Percentiles rank a stretch among this genome's conserved stretches.
Conservation (phyloP, 164 flowering plant species). For the Stephania yunnanensis region DNA sequence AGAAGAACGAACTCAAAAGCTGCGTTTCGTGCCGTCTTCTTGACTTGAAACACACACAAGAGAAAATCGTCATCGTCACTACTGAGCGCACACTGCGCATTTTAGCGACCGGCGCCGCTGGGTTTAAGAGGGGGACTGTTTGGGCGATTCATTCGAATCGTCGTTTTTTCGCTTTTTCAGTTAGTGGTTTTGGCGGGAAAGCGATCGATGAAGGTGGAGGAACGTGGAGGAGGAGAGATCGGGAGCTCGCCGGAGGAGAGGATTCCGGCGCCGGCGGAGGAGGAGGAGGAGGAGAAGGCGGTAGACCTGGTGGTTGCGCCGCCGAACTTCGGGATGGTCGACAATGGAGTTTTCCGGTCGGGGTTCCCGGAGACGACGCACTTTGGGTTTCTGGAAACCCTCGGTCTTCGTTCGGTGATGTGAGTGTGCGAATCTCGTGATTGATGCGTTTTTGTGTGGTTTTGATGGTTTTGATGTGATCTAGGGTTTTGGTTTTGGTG, state of each 20-base stretch:
- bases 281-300: constrained; percentile 12
- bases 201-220: constrained; percentile 21
- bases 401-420: constrained; percentile 82
- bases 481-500: constrained; percentile 6
- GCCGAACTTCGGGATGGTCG: constrained; percentile 83
- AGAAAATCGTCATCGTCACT: too few relatives aligned
- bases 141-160: background rate
- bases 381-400: constrained; percentile 70
- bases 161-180: background rate
- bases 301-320: constrained; percentile 40
- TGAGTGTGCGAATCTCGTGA: constrained; percentile 21
- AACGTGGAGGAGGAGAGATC: constrained; percentile 9
- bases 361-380: constrained; percentile 80
- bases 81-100: constrained; percentile 2
- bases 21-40: constrained; percentile 1
- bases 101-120: constrained; percentile 8
- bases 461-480: background rate
- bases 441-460: background rate
- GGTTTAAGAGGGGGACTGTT: background rate
- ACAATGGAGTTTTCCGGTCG: constrained; percentile 76
- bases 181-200: constrained; percentile 19
- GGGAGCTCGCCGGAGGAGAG: constrained; percentile 15
- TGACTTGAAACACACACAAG: background rate
- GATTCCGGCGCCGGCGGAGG: background rate
- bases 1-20: background rate